These are phyloP conservation scores for Cicer arietinum DNA, from an alignment of 306 rosid species.

Conservation along the genomic window DNA sequence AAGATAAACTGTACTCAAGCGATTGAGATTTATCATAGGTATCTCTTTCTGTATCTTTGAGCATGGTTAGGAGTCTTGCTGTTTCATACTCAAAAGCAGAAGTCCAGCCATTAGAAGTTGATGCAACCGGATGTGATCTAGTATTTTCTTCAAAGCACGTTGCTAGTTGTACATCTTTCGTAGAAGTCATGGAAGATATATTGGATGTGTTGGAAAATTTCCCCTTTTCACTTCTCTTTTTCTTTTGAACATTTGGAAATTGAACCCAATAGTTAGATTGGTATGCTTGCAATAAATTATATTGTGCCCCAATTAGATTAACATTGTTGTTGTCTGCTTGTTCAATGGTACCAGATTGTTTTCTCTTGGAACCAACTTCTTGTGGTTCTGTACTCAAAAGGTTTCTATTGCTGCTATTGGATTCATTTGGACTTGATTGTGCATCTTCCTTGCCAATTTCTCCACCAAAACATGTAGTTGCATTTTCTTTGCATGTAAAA, in stretches of 20 bases:
- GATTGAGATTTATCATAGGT: conserved; percentile 45
- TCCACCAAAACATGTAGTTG: conserved; percentile 38
- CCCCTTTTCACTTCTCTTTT: conserved; percentile 65
- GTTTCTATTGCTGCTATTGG: conserved; percentile 37
- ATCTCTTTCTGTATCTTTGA: conserved; percentile 36
- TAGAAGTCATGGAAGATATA: conserved; percentile 41
- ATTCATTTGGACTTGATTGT: conserved; percentile 31
- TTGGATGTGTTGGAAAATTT: conserved; percentile 38
- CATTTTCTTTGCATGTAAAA: conserved; percentile 43
- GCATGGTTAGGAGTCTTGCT: conserved; percentile 36
- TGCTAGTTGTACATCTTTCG: conserved; percentile 36
- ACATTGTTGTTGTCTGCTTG: conserved; percentile 44
- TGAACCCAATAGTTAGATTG: conserved; percentile 40
- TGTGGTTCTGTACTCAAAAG: conserved; percentile 40
- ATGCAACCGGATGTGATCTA: conserved; percentile 37
- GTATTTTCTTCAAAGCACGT: conserved; percentile 44
- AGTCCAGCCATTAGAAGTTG: conserved; percentile 46
- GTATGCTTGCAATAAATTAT: conserved; percentile 51
- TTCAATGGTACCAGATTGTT: conserved; percentile 42
- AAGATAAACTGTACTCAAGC: conserved; percentile 41
- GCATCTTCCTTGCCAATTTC: conserved; percentile 36
- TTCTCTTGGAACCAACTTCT: conserved; percentile 48
- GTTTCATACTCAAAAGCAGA: conserved; percentile 46
- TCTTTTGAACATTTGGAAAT: conserved; percentile 65
- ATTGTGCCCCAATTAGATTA: conserved; percentile 50